Evolutionary conservation across 306 rosid species (phyloP).

Genomic region (Quercus agrifolia): DNA sequence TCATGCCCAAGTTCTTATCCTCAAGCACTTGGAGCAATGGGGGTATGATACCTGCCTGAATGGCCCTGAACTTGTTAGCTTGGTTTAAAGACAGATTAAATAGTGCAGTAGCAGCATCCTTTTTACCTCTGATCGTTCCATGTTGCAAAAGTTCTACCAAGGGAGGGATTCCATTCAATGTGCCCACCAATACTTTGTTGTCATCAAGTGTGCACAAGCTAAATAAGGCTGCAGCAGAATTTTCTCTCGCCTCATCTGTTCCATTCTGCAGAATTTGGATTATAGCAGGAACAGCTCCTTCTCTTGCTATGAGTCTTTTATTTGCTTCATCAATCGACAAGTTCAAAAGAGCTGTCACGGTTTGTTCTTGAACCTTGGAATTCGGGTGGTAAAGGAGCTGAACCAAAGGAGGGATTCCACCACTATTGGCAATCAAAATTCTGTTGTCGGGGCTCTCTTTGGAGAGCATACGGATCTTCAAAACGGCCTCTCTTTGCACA

Average conservation of each 20-base stretch:
- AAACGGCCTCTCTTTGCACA: constrained; percentile 63
- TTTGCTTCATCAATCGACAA: constrained; percentile 78
- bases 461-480: constrained; percentile 67
- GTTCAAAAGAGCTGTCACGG: constrained; percentile 77
- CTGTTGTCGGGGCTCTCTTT: constrained; percentile 77
- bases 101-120: constrained; percentile 82
- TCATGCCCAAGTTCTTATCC: constrained; percentile 60
- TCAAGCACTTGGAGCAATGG: constrained; percentile 57
- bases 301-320: constrained; percentile 60
- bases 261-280: constrained; percentile 66
- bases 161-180: constrained; percentile 60
- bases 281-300: constrained; percentile 76
- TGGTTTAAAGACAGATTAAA: constrained; percentile 64
- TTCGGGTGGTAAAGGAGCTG: constrained; percentile 65
- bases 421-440: constrained; percentile 58
- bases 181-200: constrained; percentile 61
- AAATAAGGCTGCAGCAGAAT: constrained; percentile 77
- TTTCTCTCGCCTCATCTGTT: constrained; percentile 66
- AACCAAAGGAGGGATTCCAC: constrained; percentile 75
- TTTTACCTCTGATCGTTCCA: constrained; percentile 75
- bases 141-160: constrained; percentile 51
- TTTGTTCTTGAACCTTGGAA: constrained; percentile 67
- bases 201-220: constrained; percentile 86
- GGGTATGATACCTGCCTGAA: constrained; percentile 59
- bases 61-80: constrained; percentile 62